These are phyloP conservation scores for Solanum rostratum DNA, from an alignment of 257 asterid species.

Conservation along the genomic window DNA sequence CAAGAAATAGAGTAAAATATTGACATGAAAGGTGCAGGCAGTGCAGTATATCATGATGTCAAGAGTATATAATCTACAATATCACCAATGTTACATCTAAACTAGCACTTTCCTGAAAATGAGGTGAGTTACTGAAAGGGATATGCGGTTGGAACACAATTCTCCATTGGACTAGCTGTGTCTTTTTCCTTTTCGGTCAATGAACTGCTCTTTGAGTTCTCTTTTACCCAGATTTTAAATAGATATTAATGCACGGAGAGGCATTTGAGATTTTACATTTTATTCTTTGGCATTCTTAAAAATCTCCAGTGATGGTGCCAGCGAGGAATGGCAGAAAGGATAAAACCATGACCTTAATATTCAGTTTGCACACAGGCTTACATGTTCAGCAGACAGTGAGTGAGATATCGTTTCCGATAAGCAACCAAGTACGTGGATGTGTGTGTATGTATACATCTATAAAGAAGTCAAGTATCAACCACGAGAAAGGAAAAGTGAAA, in stretches of 20 bases:
- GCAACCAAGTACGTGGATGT: not conserved
- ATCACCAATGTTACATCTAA: not conserved
- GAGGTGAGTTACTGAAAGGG: not conserved
- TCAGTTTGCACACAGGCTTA: not conserved
- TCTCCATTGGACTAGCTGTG: not conserved
- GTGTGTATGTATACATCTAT: not conserved
- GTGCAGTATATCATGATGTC: not conserved
- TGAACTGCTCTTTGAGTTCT: not conserved
- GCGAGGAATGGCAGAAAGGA: not conserved
- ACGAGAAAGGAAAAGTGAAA: not conserved
- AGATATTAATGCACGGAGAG: not conserved
- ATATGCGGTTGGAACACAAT: not conserved
- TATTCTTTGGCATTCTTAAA: not conserved
- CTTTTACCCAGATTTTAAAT: not conserved
- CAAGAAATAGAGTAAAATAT: not conserved
- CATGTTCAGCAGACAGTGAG: not conserved
- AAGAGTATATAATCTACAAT: not conserved
- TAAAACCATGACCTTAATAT: not conserved
- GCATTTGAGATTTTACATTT: not conserved
- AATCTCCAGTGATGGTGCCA: not conserved
- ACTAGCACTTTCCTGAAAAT: not conserved
- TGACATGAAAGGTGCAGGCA: not conserved
- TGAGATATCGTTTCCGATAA: not conserved
- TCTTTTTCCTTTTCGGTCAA: not conserved
- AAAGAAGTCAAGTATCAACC: not conserved